Conservation (phyloP, 257 asterid genomes). For the Osmanthus fragrans region DNA sequence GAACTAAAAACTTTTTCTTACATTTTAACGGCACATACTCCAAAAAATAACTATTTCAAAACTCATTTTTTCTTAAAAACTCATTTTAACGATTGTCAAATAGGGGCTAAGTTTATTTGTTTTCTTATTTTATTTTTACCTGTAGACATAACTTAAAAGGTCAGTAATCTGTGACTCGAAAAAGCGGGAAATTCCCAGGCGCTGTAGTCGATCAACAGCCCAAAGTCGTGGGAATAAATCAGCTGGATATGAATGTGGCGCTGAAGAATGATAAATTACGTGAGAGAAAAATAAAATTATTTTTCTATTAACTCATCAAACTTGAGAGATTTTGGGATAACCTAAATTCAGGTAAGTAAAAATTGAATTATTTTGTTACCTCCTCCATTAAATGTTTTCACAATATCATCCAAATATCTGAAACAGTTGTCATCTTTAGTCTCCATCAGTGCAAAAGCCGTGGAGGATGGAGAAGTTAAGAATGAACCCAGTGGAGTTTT, state of each 20-base stretch:
- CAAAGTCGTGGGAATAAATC: conserved; percentile 54
- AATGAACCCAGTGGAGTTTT: conserved; percentile 43
- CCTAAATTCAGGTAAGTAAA: not conserved
- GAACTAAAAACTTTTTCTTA: too few relatives aligned
- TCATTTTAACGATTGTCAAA: not conserved
- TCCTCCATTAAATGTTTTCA: conserved; percentile 41
- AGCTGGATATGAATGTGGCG: conserved; percentile 47
- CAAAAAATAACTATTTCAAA: too few relatives aligned
- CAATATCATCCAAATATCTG: conserved; percentile 22
- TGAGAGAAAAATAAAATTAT: not conserved
- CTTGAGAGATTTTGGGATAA: too few relatives aligned
- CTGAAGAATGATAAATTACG: conserved; percentile 25
- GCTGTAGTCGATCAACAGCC: conserved; percentile 61
- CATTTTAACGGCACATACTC: too few relatives aligned
- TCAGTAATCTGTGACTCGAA: conserved; percentile 41
- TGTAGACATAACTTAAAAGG: conserved; percentile 33
- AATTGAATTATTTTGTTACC: conserved; percentile 22
- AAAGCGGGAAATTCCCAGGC: conserved; percentile 51
- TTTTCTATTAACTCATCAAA: too few relatives aligned
- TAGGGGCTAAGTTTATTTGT: not conserved
- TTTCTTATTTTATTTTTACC: conserved; percentile 22
- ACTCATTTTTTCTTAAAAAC: too few relatives aligned
- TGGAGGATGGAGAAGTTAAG: conserved; percentile 42
- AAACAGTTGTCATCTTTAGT: conserved; percentile 39
- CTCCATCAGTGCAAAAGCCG: conserved; percentile 45